Conservation (phyloP, 371 early-diverging fungal species). For the Apophysomyces sp. region DNA sequence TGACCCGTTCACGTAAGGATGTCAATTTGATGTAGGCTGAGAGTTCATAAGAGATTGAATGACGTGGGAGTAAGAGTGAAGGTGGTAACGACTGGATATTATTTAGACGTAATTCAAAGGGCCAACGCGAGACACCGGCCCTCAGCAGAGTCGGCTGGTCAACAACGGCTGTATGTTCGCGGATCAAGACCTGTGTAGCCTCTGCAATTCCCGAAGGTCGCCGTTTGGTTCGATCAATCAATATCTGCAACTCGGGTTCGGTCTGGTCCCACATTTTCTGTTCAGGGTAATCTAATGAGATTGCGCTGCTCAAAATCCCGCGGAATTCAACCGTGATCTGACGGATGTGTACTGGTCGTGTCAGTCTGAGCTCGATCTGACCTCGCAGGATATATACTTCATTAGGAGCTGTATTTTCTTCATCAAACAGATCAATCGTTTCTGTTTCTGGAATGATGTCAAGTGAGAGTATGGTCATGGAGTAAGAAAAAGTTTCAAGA, state of each 20-base stretch:
- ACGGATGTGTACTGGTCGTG: conserved; percentile 22
- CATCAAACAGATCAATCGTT: conserved; percentile 24
- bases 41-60: conserved; percentile 24
- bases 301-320: conserved; percentile 23
- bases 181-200: neutral
- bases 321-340: conserved; percentile 27
- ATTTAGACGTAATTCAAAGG: conserved; percentile 21
- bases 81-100: conserved; percentile 24
- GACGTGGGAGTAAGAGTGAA: conserved; percentile 23
- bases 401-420: conserved; percentile 20
- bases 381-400: conserved; percentile 22
- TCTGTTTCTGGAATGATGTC: conserved; percentile 25
- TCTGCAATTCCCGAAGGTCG: conserved; percentile 12
- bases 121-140: conserved; percentile 20
- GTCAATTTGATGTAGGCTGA: conserved; percentile 22
- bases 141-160: conserved; percentile 7
- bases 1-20: conserved; percentile 24
- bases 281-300: conserved; percentile 13
- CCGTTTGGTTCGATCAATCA: conserved; percentile 11
- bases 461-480: conserved; percentile 11
- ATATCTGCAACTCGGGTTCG: neutral
- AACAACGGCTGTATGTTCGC: conserved; percentile 1
- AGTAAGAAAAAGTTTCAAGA: neutral
- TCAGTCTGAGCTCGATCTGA: conserved; percentile 18
- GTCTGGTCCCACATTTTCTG: conserved; percentile 4